These are phyloP conservation scores for Phytophthora lateralis DNA, from an alignment of 352 stramenopile species.

Conservation along the genomic window DNA sequence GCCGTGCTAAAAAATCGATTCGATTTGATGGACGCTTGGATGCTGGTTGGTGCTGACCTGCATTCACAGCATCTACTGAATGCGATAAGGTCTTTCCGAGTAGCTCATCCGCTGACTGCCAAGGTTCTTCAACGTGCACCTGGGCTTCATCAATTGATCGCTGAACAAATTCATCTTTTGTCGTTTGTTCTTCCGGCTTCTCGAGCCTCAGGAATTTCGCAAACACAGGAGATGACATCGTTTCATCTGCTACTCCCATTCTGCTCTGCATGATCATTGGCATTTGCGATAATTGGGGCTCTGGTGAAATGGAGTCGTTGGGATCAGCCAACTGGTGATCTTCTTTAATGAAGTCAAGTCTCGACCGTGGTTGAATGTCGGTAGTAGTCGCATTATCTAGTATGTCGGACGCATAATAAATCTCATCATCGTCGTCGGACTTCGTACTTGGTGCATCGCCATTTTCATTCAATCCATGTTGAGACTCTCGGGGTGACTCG, in stretches of 20 bases:
- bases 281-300: background rate
- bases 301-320: background rate
- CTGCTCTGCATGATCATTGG: background rate
- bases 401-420: constrained; percentile 66
- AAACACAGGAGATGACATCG: constrained; percentile 12
- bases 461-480: background rate
- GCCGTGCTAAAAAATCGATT: constrained; percentile 55
- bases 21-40: constrained; percentile 28
- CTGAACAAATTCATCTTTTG: background rate
- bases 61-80: background rate
- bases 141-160: constrained; percentile 2
- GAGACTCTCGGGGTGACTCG: background rate
- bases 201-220: constrained; percentile 17
- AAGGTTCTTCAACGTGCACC: background rate
- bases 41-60: constrained; percentile 7
- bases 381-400: constrained; percentile 14
- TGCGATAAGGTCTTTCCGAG: background rate
- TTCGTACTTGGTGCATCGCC: constrained; percentile 7
- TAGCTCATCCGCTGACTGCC: background rate
- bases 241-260: constrained; percentile 7
- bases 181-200: background rate
- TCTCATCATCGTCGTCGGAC: constrained; percentile 36
- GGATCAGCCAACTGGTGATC: constrained; percentile 1
- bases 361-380: constrained; percentile 35
- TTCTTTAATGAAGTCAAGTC: constrained; percentile 30